phyloP scores from a whole-genome alignment of 2,329 filamentous ascomycete species.

The Pestalotiopsis sp. region DNA sequence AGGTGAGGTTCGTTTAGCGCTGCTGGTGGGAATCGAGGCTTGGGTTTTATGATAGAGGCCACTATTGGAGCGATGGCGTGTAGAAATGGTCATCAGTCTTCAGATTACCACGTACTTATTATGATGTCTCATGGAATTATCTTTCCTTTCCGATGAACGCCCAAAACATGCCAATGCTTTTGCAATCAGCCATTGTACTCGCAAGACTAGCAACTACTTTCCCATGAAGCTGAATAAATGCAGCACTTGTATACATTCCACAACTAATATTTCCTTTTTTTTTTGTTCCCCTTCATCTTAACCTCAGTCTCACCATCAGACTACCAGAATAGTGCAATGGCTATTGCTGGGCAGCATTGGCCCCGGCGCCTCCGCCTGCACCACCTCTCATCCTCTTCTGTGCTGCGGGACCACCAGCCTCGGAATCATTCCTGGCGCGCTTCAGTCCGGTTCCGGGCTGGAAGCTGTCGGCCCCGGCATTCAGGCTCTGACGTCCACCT shows the following conservation, averaged over 20 bases:
- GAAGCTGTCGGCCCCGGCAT: constrained; percentile 51
- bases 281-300: neutral
- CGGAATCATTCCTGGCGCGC: constrained; percentile 51
- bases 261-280: neutral
- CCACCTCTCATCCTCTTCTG: constrained; percentile 39
- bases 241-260: neutral
- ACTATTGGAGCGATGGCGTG: neutral
- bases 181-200: neutral
- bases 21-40: neutral
- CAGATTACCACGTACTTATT: neutral
- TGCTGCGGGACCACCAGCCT: constrained; percentile 35
- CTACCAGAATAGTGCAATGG: neutral
- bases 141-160: too few species aligned
- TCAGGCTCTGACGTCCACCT: constrained; percentile 40
- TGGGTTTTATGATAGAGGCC: neutral
- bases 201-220: neutral
- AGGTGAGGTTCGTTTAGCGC: neutral
- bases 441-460: constrained; percentile 57
- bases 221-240: neutral
- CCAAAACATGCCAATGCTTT: constrained; percentile 15
- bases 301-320: neutral
- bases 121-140: neutral
- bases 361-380: constrained; percentile 8
- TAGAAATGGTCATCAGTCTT: neutral
- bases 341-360: neutral